Base-by-base conservation (phyloP, 495 filamentous ascomycete species). In the Xanthoparmelia taractica region DNA sequence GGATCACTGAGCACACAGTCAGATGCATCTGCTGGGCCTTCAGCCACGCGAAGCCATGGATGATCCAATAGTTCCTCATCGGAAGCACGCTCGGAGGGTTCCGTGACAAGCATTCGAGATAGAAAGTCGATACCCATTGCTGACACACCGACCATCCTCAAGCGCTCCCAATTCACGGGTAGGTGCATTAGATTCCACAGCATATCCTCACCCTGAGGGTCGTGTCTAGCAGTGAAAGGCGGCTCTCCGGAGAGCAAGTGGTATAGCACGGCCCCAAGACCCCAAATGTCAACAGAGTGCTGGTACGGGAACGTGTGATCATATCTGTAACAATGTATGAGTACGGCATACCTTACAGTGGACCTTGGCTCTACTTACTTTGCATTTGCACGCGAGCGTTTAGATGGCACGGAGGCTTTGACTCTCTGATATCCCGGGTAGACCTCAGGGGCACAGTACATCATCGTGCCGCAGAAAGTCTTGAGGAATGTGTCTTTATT, bases 391-490 rank as follows among this genome's bases (percentile, higher is more conserved):
- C 84, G 80, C 7, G 80, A 77, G 41, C 83, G 76, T 66, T 86
- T 87, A 47, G 74, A 68, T 8, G 67, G 67, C 56, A 78, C 73
- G 38, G 78, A 77, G 10, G 70, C 69, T 13, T 77, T 73, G 61
- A 78, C 79, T 47, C 66, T 70, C n/a, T 78, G 75, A 72, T 91
- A 96, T 58, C 92, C 88, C 0, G 88, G 88, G 70, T 96, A 98
- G 4, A 98, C 91, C 70, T 98, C 94, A 2, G 94, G 94, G 4
- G 94, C 94, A 70, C 95, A 96, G 71, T 97, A 98, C 13, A 97
- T 78, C 41, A 97, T 80, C 0, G 94, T 98, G 15, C 94, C 94
- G 71, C 94, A 98, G 70, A 98, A 98, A 0, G 94, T 97, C 69
- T 91, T 89, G 3, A 98, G 80, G 67, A 96, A 96, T 0, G 92